Percentiles rank a stretch among this genome's conserved stretches.
Conservation (phyloP, 2,329 filamentous ascomycete species). For the Lasiodiplodia hormozganensis region DNA sequence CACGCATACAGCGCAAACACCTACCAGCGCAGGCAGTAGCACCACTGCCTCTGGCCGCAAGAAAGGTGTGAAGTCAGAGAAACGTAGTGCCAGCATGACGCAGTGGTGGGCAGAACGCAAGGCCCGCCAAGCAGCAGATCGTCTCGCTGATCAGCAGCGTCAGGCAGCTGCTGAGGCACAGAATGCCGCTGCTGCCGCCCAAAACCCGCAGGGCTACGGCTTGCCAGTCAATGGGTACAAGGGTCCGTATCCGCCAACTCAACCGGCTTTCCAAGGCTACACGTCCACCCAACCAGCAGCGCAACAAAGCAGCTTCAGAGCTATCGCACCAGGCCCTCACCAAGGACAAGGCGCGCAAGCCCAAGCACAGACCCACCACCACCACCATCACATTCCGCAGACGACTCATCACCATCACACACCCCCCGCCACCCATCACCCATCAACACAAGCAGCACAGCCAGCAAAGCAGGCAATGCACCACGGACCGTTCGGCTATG, state of each 20-base stretch:
- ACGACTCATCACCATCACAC: slow-evolving; percentile 16
- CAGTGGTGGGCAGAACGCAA: slow-evolving; percentile 56
- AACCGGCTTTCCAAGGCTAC: slow-evolving; percentile 18
- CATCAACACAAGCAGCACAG: slow-evolving; percentile 13
- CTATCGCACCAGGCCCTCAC: slow-evolving; percentile 26
- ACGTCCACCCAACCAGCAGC: neutral
- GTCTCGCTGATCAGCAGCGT: slow-evolving; percentile 35
- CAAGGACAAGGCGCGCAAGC: neutral
- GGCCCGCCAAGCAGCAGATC: slow-evolving; percentile 41
- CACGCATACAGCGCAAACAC: slow-evolving; percentile 32
- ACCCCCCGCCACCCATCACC: slow-evolving; percentile 1
- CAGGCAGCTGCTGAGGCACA: slow-evolving; percentile 23
- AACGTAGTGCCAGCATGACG: slow-evolving; percentile 53
- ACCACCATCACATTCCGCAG: slow-evolving; percentile 26
- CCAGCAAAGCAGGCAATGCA: slow-evolving; percentile 1
- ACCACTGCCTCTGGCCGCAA: slow-evolving; percentile 12
- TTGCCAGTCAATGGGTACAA: slow-evolving; percentile 21
- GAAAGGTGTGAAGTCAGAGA: slow-evolving; percentile 50
- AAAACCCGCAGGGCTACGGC: slow-evolving; percentile 4
- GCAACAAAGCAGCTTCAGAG: slow-evolving; percentile 18
- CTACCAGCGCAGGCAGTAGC: slow-evolving; percentile 34
- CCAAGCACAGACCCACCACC: slow-evolving; percentile 24
- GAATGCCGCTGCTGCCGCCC: slow-evolving; percentile 6
- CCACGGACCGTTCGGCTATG: slow-evolving; percentile 23
- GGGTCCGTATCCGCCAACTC: slow-evolving; percentile 20